These are phyloP conservation scores for Verticillium albo-atrum DNA, from an alignment of 2,329 filamentous ascomycete species.

Conservation along the genomic window DNA sequence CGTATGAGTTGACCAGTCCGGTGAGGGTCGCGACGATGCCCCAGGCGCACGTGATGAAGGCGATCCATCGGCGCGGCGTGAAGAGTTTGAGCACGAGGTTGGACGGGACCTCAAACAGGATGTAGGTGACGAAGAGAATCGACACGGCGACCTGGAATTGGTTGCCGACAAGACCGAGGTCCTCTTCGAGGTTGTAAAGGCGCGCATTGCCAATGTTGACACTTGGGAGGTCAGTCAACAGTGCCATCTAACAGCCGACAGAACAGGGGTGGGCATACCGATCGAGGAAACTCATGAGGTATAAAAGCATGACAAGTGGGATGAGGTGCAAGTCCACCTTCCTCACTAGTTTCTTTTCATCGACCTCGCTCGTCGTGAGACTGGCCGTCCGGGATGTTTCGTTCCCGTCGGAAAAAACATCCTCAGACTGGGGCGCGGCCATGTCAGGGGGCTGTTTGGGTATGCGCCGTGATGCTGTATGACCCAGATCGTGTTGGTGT, in stretches of 20 bases:
- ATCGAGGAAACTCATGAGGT: conserved; percentile 69
- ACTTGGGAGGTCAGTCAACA: conserved; percentile 5
- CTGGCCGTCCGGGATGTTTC: background rate
- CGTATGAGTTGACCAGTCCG: conserved; percentile 63
- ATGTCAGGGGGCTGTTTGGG: background rate
- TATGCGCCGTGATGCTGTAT: background rate
- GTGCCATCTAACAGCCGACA: background rate
- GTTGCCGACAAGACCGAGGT: conserved; percentile 59
- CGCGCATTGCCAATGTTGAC: conserved; percentile 64
- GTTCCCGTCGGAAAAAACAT: background rate
- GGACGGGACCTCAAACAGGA: conserved; percentile 58
- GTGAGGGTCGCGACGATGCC: conserved; percentile 66
- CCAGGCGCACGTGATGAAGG: conserved; percentile 61
- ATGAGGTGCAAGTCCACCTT: conserved; percentile 63
- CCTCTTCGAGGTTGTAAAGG: conserved; percentile 60
- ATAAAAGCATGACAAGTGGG: conserved; percentile 63
- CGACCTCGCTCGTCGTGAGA: background rate
- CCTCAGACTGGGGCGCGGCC: background rate
- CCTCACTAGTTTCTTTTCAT: conserved; percentile 52
- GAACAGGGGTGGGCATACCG: background rate
- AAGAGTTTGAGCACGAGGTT: conserved; percentile 62
- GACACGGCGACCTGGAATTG: conserved; percentile 66
- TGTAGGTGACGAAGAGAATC: conserved; percentile 63
- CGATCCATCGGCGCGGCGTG: conserved; percentile 58
- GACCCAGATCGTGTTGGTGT: too few species aligned